Evolutionary conservation across 345 rosid species (phyloP), one percentile per base, ranked within the genome.

Genomic region (Kernera saxatilis): DNA sequence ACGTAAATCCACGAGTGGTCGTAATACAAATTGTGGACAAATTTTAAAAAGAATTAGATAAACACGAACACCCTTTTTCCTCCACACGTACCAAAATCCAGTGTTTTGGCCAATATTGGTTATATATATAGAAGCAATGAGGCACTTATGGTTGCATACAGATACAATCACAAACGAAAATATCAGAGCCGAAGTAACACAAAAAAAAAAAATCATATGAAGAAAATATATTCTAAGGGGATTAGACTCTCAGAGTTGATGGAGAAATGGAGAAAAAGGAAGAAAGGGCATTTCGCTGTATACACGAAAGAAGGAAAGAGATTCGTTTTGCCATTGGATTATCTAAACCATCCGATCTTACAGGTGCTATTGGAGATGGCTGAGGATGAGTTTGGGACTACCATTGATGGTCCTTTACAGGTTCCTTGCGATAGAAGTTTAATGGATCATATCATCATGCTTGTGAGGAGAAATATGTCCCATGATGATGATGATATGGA

Each of bases 301-400:
- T 81, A 77, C 71, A 77, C 84, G 0, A 69, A 26, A 49, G 86
- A 82, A 72, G 79, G 81, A 35, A 80, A 72, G 55, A 79, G 79
- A 61, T 84, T 73, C 15, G 53, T 79, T 29, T 78, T 82, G 69
- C 84, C 82, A 7, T 11, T 79, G 8, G 69, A 63, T 13, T 77
- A 82, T 65, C 69, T 82, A 54, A 79, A 79, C 40, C 84, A 84
- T 33, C 84, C 85, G 0, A 82, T 85, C 23, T 77, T 82, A 48
- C 75, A 69, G 30, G 83, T 77, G n/a, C 21, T 81, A 5, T 9
- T 80, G 39, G 76, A 84, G 43, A 80, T 82, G 86, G 84, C 84
- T 5, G 77, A 74, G 55, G 84, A 82, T 30, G 84, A 82, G 56
- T 82, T 82, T 48, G 84, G 78, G 3, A 72, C 75, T 3, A 67